These are phyloP conservation scores for Talaromyces amestolkiae DNA, from an alignment of 2,329 filamentous ascomycete genomes.

Conservation along the genomic window DNA sequence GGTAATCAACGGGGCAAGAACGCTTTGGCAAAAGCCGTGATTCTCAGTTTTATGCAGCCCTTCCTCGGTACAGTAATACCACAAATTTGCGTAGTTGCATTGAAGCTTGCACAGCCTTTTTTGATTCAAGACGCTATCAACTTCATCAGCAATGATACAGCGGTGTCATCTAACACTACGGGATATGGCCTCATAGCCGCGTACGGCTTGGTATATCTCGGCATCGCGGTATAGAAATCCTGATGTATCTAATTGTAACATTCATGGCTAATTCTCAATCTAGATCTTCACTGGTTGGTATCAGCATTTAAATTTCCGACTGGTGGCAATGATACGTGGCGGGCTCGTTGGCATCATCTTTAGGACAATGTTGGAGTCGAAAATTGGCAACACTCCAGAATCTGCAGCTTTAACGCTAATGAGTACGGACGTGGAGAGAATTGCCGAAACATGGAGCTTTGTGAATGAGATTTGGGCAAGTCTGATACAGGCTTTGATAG, in stretches of 20 bases:
- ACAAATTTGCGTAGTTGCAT: slow-evolving; percentile 21
- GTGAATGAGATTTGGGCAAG: slow-evolving; percentile 34
- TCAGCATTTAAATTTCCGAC: slow-evolving; percentile 13
- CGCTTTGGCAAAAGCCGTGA: background rate
- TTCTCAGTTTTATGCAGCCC: slow-evolving; percentile 5
- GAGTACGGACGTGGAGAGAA: slow-evolving; percentile 14
- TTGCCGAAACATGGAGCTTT: slow-evolving; percentile 2
- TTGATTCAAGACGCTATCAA: slow-evolving; percentile 24
- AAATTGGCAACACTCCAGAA: background rate
- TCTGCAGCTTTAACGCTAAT: slow-evolving; percentile 12
- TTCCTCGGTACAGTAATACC: slow-evolving; percentile 22
- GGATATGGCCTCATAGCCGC: slow-evolving; percentile 15
- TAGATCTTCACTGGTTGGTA: slow-evolving; percentile 14
- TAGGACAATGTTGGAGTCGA: slow-evolving; percentile 1
- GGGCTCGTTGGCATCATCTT: slow-evolving; percentile 11
- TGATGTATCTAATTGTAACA: background rate
- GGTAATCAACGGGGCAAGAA: slow-evolving; percentile 9
- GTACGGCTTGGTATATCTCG: slow-evolving; percentile 11
- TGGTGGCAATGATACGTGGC: slow-evolving; percentile 11
- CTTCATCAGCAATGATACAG: slow-evolving; percentile 18
- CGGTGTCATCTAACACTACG: slow-evolving; percentile 10
- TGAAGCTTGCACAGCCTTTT: slow-evolving; percentile 26
- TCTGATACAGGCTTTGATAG: slow-evolving; percentile 36
- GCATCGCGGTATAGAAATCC: slow-evolving; percentile 10
- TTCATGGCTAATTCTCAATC: background rate